phyloP scores from a whole-genome alignment of 495 filamentous ascomycete species.

The Podospora australis region DNA sequence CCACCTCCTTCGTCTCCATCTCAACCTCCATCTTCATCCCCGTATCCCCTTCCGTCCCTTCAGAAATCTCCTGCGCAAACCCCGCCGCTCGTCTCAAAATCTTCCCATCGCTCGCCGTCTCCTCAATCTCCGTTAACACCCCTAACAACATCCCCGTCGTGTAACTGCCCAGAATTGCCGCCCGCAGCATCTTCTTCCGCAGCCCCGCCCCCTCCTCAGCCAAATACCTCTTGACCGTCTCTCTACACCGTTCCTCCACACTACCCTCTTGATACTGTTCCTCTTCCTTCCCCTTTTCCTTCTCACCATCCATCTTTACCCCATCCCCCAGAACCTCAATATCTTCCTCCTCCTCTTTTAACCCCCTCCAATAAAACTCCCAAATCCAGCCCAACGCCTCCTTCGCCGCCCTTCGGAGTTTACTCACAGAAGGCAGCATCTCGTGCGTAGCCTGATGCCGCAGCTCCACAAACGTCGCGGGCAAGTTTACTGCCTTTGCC shows the following conservation, averaged over 20 bases:
- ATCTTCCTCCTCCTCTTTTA: neutral
- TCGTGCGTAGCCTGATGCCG: slow-evolving; percentile 87
- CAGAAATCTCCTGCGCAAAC: too few species aligned
- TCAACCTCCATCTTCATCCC: slow-evolving; percentile 21
- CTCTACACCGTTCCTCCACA: neutral
- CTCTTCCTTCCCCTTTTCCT: too few species aligned
- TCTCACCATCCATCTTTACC: slow-evolving; percentile 16
- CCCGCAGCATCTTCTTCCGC: slow-evolving; percentile 1
- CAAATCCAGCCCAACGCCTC: slow-evolving; percentile 80
- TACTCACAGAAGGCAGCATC: slow-evolving; percentile 66
- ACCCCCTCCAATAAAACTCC: slow-evolving; percentile 67
- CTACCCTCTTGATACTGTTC: neutral
- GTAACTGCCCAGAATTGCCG: slow-evolving; percentile 18
- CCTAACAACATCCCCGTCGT: slow-evolving; percentile 7
- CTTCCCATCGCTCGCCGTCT: slow-evolving; percentile 3
- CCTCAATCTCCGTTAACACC: neutral
- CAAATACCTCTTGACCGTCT: neutral
- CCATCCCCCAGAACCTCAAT: too few species aligned
- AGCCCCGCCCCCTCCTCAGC: neutral
- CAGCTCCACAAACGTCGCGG: slow-evolving; percentile 80
- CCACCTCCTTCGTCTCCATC: slow-evolving; percentile 26
- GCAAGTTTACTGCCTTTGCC: slow-evolving; percentile 67
- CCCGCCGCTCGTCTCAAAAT: too few species aligned
- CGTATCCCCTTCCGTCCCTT: too few species aligned
- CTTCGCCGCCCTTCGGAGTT: slow-evolving; percentile 57